These are phyloP conservation scores for Aristolochia fimbriata DNA, from an alignment of 164 flowering plant genomes.

Conservation along the genomic window DNA sequence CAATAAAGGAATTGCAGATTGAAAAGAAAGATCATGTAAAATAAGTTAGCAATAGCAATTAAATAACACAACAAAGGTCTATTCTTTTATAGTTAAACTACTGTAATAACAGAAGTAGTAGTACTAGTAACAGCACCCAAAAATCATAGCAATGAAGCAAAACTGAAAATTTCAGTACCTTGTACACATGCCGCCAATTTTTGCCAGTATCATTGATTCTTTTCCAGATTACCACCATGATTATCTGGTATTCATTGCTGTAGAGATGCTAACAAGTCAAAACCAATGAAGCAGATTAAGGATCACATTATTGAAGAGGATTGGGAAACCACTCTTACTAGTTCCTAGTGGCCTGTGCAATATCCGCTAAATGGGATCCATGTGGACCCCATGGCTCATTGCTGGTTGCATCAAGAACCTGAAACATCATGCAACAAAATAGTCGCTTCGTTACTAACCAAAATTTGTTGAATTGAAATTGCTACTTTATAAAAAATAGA, in stretches of 20 bases:
- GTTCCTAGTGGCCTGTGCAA: constrained; percentile 89
- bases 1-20: not conserved
- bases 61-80: not conserved
- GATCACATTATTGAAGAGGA: not conserved
- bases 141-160: not conserved
- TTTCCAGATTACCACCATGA: constrained; percentile 90
- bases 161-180: constrained; percentile 34
- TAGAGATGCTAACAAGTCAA: constrained; percentile 9
- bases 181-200: constrained; percentile 99
- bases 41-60: not conserved
- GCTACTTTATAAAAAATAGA: too few species aligned
- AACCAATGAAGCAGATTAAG: not conserved
- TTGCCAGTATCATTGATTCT: constrained; percentile 91
- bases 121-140: too few species aligned
- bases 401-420: constrained; percentile 99
- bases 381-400: constrained; percentile 99
- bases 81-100: not conserved
- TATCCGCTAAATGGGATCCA: constrained; percentile 88
- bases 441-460: not conserved
- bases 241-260: constrained; percentile 95
- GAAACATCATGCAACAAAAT: constrained; percentile 1
- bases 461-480: not conserved
- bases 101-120: too few species aligned
- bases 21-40: not conserved
- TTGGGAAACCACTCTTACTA: constrained; percentile 36